Base-by-base conservation (phyloP, 1,284 basidiomycete species). In the Tremellales sp. region DNA sequence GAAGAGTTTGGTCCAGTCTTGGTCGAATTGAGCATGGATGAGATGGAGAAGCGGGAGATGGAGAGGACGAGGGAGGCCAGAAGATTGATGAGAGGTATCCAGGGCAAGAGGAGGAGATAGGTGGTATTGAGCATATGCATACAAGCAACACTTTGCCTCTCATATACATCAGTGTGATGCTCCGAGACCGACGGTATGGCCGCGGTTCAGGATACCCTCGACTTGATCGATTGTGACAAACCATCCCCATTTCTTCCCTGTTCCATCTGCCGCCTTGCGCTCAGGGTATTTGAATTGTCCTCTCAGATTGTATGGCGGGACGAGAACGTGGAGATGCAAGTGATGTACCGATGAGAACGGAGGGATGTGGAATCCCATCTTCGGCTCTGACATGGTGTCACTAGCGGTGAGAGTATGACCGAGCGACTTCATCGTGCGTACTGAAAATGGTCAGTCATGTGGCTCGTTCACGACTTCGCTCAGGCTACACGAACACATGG, bases 1-100 rank as follows among this genome's bases (percentile, higher is more conserved):
- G 86, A 89, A 66, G 89, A 93, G 70, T 97, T 89, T 72, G 82
- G 83, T 53, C 97, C 94, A n/a, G 78, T 85, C 42, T 84, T 97
- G 65, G 85, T 97, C 68, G 83, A 87, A 50, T 71, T 97, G 51
- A 87, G 79, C 11, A 82, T 84, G 23, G 94, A 97, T 68, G 96
- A 98, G 71, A 84, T 97, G 52, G 92, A 94, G 70, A 80, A 83
- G 69, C 80, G 89, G 52, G 88, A 97, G 72, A 81, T 91, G 45
- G 93, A 96, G 72, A 80, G 70, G 27, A 62, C 83, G 64, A 81
- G 89, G 52, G 88, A 88, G 2, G 86, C 83, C 53, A 74, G 82
- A 49, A 53, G 60, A 35, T 45, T 64, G n/a, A 56, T 60, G 56
- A 52, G 60, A 43, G 56, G 49, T 37, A 29, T 61, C 45, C 49